Evolutionary conservation across 495 filamentous ascomycete species (phyloP).

Genomic region (Aspergillus coremiiformis): DNA sequence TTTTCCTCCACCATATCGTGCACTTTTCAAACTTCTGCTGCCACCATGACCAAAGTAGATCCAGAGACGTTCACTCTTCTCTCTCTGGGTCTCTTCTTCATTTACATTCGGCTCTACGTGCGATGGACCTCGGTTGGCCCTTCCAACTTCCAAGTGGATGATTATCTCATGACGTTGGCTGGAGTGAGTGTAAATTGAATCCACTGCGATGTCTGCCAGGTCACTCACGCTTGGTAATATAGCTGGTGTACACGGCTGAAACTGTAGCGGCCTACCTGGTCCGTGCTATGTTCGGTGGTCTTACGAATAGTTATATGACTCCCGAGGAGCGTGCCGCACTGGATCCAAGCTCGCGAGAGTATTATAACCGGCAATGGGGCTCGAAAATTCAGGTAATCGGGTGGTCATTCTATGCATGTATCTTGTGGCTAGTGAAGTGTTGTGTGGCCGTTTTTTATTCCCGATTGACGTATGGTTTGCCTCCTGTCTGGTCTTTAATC

Average conservation of each 20-base stretch:
- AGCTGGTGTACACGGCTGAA: conserved; percentile 29
- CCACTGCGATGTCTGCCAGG: neutral
- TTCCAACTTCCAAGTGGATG: conserved; percentile 42
- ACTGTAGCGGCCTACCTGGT: conserved; percentile 31
- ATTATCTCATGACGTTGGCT: conserved; percentile 50
- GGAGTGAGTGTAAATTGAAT: conserved; percentile 39
- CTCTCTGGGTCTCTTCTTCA: conserved; percentile 36
- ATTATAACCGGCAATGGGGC: conserved; percentile 29
- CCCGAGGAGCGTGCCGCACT: conserved; percentile 33
- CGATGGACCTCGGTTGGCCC: conserved; percentile 42
- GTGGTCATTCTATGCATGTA: conserved; percentile 44
- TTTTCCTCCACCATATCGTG: neutral
- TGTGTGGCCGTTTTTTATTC: conserved; percentile 45
- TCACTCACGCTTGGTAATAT: neutral
- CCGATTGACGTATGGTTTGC: conserved; percentile 40
- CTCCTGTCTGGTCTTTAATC: neutral
- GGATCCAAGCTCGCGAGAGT: conserved; percentile 34
- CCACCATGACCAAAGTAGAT: neutral
- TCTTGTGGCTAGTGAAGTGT: conserved; percentile 47
- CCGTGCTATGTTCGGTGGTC: conserved; percentile 29
- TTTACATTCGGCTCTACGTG: conserved; percentile 37
- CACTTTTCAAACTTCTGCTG: neutral
- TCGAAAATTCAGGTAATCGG: conserved; percentile 40
- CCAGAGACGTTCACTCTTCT: conserved; percentile 43
- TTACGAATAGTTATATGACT: conserved; percentile 49